Evolutionary conservation across 176 grass and related monocot species (phyloP).

Genomic region (Puccinellia tenuiflora): DNA sequence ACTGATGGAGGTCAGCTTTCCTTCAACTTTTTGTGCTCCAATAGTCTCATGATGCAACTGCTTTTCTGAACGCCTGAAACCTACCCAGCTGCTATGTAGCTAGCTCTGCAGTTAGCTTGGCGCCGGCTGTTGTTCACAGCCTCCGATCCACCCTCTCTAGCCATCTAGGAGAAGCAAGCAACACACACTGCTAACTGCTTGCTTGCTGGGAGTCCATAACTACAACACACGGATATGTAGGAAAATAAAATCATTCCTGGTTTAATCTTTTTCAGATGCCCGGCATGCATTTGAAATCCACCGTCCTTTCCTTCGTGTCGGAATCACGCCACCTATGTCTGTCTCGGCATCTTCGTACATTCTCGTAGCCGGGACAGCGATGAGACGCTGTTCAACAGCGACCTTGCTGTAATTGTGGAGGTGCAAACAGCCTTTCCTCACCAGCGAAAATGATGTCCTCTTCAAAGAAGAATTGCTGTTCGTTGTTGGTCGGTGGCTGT

Average conservation of each 20-base stretch:
- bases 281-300: too few species aligned
- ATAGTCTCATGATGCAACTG: conserved; percentile 8
- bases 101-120: conserved; percentile 1
- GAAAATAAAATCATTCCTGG: neutral
- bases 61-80: conserved; percentile 13
- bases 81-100: neutral
- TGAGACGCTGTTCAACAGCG: conserved; percentile 10
- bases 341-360: conserved; percentile 26
- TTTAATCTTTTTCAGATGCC: conserved; percentile 1
- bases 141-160: neutral
- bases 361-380: conserved; percentile 26
- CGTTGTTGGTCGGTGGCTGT: neutral
- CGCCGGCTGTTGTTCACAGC: neutral
- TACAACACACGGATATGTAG: neutral
- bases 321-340: conserved; percentile 36
- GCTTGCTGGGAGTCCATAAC: neutral
- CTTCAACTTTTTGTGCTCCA: neutral
- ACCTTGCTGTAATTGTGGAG: conserved; percentile 14
- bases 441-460: conserved; percentile 9
- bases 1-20: neutral
- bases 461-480: conserved; percentile 8
- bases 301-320: conserved; percentile 26
- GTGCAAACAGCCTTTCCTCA: neutral
- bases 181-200: too few species aligned
- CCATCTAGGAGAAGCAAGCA: neutral